These are phyloP conservation scores for Hypoxylon sp. DNA, from an alignment of 2,329 filamentous ascomycete species.

Conservation along the genomic window DNA sequence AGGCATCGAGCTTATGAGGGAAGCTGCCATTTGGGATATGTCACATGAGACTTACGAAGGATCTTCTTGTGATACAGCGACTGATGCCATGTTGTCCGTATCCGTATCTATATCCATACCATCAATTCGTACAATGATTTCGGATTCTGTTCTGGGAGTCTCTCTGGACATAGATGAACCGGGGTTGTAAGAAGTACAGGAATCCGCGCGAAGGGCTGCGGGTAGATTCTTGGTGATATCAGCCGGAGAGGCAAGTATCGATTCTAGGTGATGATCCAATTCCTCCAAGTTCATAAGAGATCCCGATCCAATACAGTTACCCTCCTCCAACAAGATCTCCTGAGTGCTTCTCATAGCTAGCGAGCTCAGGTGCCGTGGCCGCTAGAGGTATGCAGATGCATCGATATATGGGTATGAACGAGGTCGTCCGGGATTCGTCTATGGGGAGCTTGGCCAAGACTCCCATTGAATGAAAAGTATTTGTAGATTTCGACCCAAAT, in stretches of 20 bases:
- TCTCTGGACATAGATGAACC: constrained; percentile 46
- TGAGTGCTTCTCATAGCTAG: constrained; percentile 54
- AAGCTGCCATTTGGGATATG: constrained; percentile 23
- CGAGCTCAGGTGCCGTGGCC: constrained; percentile 44
- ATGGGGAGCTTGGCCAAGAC: constrained; percentile 47
- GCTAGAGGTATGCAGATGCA: constrained; percentile 49
- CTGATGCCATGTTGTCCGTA: constrained; percentile 41
- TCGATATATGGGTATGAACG: constrained; percentile 52
- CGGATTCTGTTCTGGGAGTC: constrained; percentile 51
- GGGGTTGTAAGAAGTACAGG: constrained; percentile 42
- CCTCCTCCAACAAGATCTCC: constrained; percentile 50
- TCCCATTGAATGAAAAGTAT: constrained; percentile 50
- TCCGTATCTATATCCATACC: constrained; percentile 49
- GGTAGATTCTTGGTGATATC: constrained; percentile 47
- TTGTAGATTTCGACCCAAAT: constrained; percentile 39
- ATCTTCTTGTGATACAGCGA: constrained; percentile 39
- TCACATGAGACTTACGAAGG: constrained; percentile 51
- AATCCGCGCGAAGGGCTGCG: constrained; percentile 46
- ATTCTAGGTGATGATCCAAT: constrained; percentile 52
- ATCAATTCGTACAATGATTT: constrained; percentile 54
- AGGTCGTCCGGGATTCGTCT: constrained; percentile 49
- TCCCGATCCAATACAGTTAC: constrained; percentile 44
- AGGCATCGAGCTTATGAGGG: constrained; percentile 16
- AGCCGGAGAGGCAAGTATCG: constrained; percentile 47
- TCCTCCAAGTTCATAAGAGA: constrained; percentile 50